Base-by-base conservation (phyloP, 768 basidiomycete species). In the Candolleomyces eurysporus region DNA sequence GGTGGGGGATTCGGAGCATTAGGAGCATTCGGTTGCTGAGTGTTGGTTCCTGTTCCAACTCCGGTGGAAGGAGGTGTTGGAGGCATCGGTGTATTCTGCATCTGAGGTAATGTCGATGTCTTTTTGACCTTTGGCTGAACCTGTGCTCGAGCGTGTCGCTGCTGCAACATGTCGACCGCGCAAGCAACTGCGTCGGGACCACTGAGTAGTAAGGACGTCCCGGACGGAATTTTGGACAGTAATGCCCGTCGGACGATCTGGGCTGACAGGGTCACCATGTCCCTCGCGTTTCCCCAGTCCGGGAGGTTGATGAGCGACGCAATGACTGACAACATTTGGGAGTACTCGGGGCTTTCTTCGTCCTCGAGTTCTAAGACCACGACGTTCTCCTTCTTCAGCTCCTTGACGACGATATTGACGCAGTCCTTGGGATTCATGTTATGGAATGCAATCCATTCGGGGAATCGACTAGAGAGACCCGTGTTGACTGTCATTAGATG, bases 231-330 rank as follows among this genome's bases (percentile, higher is more conserved):
- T 11, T 43, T 54, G 46, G 32, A 52, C 9, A 72, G 66, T 50
- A 82, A 75, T 0, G 80, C 85, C 2, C 66, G 32, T 17, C 75
- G 71, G 11, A 78, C 69, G 74, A 90, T 78, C 48, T 76, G 69
- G 66, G 81, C 83, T 0, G 83, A 71, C 5, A 88, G 71, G 0
- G 82, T 82, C 56, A 82, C 75, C 68, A 89, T 77, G 63, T 90
- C 88, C 7, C 87, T 79, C 3, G 87, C 89, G 53, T 90, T 90
- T 14, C 87, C 89, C 89, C 89, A 90, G 1, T 82, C 81, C 4
- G 77, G 73, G 0, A 88, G 71, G 10, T 61, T 45, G 8, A 82
- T 74, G 63, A 88, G 73, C 14, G 78, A 61, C 7, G 69, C 59
- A 58, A 88, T 65, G 10, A 80, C 26, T 0, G 61, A 64, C n/a